These are phyloP conservation scores for Cutaneotrichosporon cutaneum DNA, from an alignment of 1,284 basidiomycete species.

Conservation along the genomic window DNA sequence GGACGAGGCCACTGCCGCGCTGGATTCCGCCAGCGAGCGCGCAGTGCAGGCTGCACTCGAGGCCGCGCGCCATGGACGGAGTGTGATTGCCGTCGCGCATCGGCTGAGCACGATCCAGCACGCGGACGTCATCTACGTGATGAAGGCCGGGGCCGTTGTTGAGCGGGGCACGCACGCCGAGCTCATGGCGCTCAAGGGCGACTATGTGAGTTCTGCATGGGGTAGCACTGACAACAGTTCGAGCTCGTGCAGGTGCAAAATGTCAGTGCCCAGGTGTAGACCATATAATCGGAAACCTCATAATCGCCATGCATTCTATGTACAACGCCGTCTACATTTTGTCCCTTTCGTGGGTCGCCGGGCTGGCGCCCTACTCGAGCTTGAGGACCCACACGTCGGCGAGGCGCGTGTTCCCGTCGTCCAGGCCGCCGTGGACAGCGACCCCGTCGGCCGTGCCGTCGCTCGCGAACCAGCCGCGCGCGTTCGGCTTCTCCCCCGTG, in stretches of 20 bases:
- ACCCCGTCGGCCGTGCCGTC: slow-evolving; percentile 22
- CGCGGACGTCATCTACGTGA: slow-evolving; percentile 89
- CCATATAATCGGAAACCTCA: too few species aligned
- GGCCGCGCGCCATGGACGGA: slow-evolving; percentile 81
- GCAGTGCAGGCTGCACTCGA: slow-evolving; percentile 93
- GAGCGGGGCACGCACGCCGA: slow-evolving; percentile 88
- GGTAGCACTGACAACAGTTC: too few species aligned
- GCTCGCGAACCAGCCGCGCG: slow-evolving; percentile 49
- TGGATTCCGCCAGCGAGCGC: slow-evolving; percentile 90
- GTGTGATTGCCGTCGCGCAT: slow-evolving; percentile 92
- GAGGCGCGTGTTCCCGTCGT: slow-evolving; percentile 42
- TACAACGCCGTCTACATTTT: too few species aligned
- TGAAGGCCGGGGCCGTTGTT: slow-evolving; percentile 81
- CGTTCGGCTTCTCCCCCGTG: slow-evolving; percentile 23
- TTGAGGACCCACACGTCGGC: slow-evolving; percentile 42
- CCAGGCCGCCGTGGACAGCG: slow-evolving; percentile 47
- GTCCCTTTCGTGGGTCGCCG: too few species aligned
- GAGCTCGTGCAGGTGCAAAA: slow-evolving; percentile 83
- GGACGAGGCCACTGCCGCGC: slow-evolving; percentile 91
- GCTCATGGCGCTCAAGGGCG: slow-evolving; percentile 68
- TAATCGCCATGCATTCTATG: neutral
- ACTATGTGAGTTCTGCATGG: too few species aligned
- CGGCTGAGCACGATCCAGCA: slow-evolving; percentile 90
- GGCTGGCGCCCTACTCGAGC: slow-evolving; percentile 6
- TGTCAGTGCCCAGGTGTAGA: slow-evolving; percentile 33